Evolutionary conservation across 257 asterid genomes (phyloP), one percentile per base, ranked within the genome.

Genomic region (Pogostemon cablin): DNA sequence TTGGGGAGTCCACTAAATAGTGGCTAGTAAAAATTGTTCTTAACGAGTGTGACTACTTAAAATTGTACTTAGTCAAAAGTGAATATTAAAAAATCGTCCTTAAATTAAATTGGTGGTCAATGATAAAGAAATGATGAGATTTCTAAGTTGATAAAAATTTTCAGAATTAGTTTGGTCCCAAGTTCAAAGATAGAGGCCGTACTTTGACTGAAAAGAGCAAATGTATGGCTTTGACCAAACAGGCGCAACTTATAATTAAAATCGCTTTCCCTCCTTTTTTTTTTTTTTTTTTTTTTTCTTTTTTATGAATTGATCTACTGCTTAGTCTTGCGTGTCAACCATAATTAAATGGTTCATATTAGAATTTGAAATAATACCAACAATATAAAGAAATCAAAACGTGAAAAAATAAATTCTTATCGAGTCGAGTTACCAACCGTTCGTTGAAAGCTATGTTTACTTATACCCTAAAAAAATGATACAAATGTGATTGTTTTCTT

Each of bases 111-210:
- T 7, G 37, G 73, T 62, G 69, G 73, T 74, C 78, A 74, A 74
- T 74, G 73, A 74, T 74, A 66, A 66, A 57, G 78, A 74, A 47
- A 73, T 65, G 78, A 66, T 66, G 72, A 32, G 32, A 37, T 12
- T 62, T 34, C 46, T 34, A 17, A n/a, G 8, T 7, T 11, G 15
- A 58, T 48, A 48, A 48, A 25, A 25, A 25, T 25, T 25, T 25
- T 25, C 32, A 25, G 32, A 25, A 25, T 25, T 25, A 25, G 32
- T 25, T 25, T 25, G 74, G 72, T 74, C 40, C 20, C 25, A 60
- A 75, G 52, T 68, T 75, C 79, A 75, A 75, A 75, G 53, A 61
- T 7, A 34, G 79, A 65, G 79, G 79, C 79, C 68, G 68, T 75
- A 75, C 79, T 75, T 75, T 75, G 79, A 75, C 79, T 75, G 15